Evolutionary conservation across 2,329 filamentous ascomycete genomes (phyloP), one percentile per base, ranked within the genome.

Genomic region (Tothia fuscella): DNA sequence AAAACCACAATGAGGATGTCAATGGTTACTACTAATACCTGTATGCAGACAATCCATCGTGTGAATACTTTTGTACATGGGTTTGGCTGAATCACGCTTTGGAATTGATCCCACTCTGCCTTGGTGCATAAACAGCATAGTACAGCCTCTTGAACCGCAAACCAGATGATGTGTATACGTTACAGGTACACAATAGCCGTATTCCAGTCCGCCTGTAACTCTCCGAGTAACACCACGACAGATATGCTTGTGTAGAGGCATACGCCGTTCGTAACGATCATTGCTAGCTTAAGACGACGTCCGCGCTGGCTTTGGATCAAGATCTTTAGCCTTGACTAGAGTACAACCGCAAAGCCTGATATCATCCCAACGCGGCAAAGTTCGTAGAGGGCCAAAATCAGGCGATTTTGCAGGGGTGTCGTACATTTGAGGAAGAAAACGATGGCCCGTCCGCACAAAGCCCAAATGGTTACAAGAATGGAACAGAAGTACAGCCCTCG

Each of bases 281-380:
- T 76, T 40, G 53, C 62, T 1, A 77, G 59, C 0, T 75, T 66
- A 12, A 62, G 59, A 4, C 62, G 64, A 0, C 78, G 60, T 3
- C 68, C 54, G 2, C 55, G 55, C 5, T 64, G 60, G 31, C 73
- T 70, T n/a, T 66, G 66, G 3, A 75, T 57, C 7, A 80, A 64
- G 1, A 80, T 62, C 51, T 79, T 74, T 1, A 80, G 63, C 4
- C 77, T 66, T 0, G 74, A 79, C 60, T 74, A 80, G 1, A 80
- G 60, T 1, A 80, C 76, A 9, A 78, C 49, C 0, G 70, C 69
- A 52, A 78, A 73, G 0, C 76, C 76, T 2, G 74, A 76, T 0
- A 80, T 68, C 72, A 79, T 77, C 71, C 70, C 76, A 72, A 7
- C 72, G 74, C 20, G n/a, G 13, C 21, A 33, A 30, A 12, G 38